Evolutionary conservation across 1,284 basidiomycete genomes (phyloP), one percentile per base, ranked within the genome.

Genomic region (Leccinum solheimii): DNA sequence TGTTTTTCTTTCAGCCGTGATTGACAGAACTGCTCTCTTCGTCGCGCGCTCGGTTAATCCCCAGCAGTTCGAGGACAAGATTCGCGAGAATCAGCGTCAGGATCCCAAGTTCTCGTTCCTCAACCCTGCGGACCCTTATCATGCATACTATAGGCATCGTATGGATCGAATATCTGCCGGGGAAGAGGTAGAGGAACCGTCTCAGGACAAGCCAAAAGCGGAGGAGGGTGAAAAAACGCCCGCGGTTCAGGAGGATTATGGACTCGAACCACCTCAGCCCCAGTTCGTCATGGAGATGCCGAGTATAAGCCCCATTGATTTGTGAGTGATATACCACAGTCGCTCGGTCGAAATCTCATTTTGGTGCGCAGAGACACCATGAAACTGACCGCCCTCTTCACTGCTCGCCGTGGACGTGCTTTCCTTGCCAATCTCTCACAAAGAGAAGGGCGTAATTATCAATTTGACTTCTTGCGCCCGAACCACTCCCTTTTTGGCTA

Each of bases 41-140:
- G 92, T 99, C 64, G 94, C 95, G 21, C 90, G 92, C 68, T 95
- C 94, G 26, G 89, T 90, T 21, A 93, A 96, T 69, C 94, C 95
- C 3, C 83, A 86, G 13, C 86, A 90, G 68, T 95, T 98, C 70
- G 96, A 98, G 79, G 92, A 95, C 75, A 96, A 96, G 81, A 95
- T 98, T 75, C 87, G 94, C 69, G 94, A 97, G 78, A 89, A 91
- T 72, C 95, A 96, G 77, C 93, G 94, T 79, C 86, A 88, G 66
- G 95, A 98, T 81, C 93, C 95, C 66, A 95, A 97, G 78, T 98
- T 98, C 82, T 92, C 95, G 60, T 98, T 98, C 81, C 84, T 98
- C 76, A 95, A 95, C 79, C 86, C 91, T 62, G 87, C 88, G 61
- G 96, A 98, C 82, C 94, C 96, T 68, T 98, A 97, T 80, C 92